Percentiles rank a stretch among this genome's conserved stretches.
Conservation (phyloP, 768 basidiomycete species). For the Mycena leptocephala region DNA sequence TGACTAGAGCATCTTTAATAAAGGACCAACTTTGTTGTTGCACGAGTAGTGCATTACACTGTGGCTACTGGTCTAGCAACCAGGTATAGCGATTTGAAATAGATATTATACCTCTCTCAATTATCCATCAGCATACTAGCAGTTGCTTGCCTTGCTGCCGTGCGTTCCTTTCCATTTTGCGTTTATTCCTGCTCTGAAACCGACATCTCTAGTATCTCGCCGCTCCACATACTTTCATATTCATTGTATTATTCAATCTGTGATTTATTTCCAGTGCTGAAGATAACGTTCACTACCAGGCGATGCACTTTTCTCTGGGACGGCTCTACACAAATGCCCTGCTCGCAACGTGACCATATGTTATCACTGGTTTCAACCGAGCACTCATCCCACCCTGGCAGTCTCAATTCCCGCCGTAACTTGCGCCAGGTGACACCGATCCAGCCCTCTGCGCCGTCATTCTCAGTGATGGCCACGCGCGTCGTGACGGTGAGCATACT, state of each 20-base stretch:
- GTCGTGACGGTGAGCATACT: too few species aligned
- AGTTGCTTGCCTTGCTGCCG: constrained; percentile 17
- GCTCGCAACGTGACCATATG: constrained; percentile 39
- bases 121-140: constrained; percentile 20
- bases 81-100: constrained; percentile 6
- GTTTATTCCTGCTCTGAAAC: background rate
- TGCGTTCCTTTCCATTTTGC: background rate
- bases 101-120: background rate
- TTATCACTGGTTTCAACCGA: background rate
- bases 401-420: constrained; percentile 29
- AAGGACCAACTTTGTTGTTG: constrained; percentile 29
- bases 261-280: background rate
- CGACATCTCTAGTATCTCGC: constrained; percentile 31
- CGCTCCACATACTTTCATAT: constrained; percentile 38
- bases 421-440: too few species aligned
- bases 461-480: too few species aligned
- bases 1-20: background rate
- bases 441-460: too few species aligned
- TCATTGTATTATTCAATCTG: constrained; percentile 29
- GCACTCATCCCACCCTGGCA: background rate
- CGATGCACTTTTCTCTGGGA: constrained; percentile 45
- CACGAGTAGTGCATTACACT: constrained; percentile 22
- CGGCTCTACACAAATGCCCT: constrained; percentile 45
- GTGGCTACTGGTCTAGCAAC: constrained; percentile 29
- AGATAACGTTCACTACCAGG: constrained; percentile 23